Percentiles rank a stretch among this genome's conserved stretches.
These are phyloP conservation scores for Populus hybrid DNA, from an alignment of 441 rosid species.

Conservation along the genomic window DNA sequence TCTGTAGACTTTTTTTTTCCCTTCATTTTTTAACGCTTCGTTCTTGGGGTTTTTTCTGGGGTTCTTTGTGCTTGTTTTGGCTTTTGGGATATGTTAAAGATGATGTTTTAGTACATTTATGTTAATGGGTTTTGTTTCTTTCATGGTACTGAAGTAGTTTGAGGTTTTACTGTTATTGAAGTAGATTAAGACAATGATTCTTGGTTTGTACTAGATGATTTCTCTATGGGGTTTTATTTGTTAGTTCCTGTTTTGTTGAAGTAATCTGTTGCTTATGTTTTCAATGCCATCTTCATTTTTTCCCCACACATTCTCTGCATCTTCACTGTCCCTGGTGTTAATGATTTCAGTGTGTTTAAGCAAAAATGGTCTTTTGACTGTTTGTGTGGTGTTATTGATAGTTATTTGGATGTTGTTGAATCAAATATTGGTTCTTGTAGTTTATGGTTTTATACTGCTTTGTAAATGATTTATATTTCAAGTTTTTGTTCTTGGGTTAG, in stretches of 20 bases:
- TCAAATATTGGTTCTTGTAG: neutral
- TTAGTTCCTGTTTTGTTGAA: neutral
- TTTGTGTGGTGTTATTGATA: no score
- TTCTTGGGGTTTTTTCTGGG: neutral
- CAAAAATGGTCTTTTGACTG: no score
- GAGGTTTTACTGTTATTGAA: neutral
- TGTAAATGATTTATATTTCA: neutral
- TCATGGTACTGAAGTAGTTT: neutral
- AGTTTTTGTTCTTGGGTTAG: neutral
- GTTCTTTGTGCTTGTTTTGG: neutral
- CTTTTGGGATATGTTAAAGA: neutral
- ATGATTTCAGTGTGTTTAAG: neutral
- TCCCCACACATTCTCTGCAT: neutral
- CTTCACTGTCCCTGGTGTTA: neutral
- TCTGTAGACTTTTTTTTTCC: neutral
- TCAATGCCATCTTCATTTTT: neutral
- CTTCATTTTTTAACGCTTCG: no score
- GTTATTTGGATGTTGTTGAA: neutral
- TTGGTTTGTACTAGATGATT: neutral
- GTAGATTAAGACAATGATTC: neutral
- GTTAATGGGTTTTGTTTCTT: neutral
- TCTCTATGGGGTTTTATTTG: neutral
- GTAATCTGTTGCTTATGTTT: neutral
- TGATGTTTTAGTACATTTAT: neutral
- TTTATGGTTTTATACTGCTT: neutral